phyloP scores from a whole-genome alignment of 2,329 filamentous ascomycete species.

The Fusarium transvaalense region DNA sequence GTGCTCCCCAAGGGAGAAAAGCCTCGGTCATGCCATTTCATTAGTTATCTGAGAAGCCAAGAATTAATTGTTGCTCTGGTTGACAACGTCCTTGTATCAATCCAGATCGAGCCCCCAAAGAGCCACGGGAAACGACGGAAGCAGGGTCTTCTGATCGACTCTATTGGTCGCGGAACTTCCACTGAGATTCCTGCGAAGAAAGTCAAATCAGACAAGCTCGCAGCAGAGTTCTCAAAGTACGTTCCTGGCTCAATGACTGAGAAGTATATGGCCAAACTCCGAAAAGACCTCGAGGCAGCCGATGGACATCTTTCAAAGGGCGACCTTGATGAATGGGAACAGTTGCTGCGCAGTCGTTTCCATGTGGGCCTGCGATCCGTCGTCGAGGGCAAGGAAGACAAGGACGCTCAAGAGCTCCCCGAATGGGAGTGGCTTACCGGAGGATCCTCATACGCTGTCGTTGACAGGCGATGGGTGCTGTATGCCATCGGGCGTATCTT shows the following conservation, averaged over 20 bases:
- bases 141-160: conserved; percentile 77
- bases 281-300: conserved; percentile 60
- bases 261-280: conserved; percentile 61
- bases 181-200: conserved; percentile 55
- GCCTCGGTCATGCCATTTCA: conserved; percentile 58
- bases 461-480: conserved; percentile 75
- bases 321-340: conserved; percentile 64
- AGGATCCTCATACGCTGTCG: conserved; percentile 62
- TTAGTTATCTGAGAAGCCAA: conserved; percentile 73
- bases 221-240: conserved; percentile 52
- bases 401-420: conserved; percentile 49
- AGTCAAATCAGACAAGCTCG: conserved; percentile 49
- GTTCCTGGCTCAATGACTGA: conserved; percentile 65
- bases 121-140: conserved; percentile 67
- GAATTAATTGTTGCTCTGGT: conserved; percentile 74
- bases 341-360: conserved; percentile 63
- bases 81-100: conserved; percentile 73
- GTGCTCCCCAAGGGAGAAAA: conserved; percentile 54
- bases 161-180: conserved; percentile 73
- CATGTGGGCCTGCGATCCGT: conserved; percentile 54
- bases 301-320: conserved; percentile 62
- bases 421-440: conserved; percentile 66
- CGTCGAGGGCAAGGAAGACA: conserved; percentile 37
- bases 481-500: conserved; percentile 74
- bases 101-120: conserved; percentile 75